phyloP scores from a whole-genome alignment of 1,284 basidiomycete genomes.

The Mycosarcoma maydis region DNA sequence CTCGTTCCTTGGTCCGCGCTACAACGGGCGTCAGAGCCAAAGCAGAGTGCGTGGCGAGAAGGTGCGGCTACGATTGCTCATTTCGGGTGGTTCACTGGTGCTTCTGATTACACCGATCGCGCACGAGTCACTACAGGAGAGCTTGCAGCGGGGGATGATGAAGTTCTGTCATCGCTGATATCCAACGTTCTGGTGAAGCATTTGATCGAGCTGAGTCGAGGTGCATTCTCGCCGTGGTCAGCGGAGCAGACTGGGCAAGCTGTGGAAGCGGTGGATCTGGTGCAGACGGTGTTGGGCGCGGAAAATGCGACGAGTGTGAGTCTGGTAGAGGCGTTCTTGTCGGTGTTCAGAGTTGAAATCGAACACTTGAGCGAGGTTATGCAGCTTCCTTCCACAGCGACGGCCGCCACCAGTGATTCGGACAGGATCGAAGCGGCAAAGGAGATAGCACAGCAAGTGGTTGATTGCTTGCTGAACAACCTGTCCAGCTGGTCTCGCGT shows the following conservation, averaged over 20 bases:
- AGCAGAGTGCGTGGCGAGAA: constrained; percentile 4
- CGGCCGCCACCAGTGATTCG: background rate
- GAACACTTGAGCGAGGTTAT: constrained; percentile 14
- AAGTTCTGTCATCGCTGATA: constrained; percentile 44
- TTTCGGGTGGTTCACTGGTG: constrained; percentile 27
- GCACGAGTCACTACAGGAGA: background rate
- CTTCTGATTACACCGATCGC: constrained; percentile 4
- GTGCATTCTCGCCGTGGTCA: constrained; percentile 51
- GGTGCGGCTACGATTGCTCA: constrained; percentile 6
- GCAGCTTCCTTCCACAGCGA: background rate
- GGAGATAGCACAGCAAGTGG: constrained; percentile 1
- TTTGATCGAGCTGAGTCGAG: constrained; percentile 23
- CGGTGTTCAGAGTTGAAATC: constrained; percentile 4
- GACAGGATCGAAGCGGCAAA: background rate
- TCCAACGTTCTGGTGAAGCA: constrained; percentile 44
- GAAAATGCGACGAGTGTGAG: constrained; percentile 23
- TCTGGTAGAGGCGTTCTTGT: constrained; percentile 22
- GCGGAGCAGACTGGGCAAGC: constrained; percentile 24
- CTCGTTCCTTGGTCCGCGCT: constrained; percentile 46
- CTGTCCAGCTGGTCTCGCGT: constrained; percentile 2
- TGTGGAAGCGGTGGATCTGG: constrained; percentile 35
- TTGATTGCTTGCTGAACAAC: constrained; percentile 9
- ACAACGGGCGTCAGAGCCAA: constrained; percentile 1
- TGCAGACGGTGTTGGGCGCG: constrained; percentile 32
- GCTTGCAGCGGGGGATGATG: constrained; percentile 54